A percentile compares a stretch with the other conserved stretches of the same genome.
Conservation (phyloP, 495 filamentous ascomycete genomes). For the Aspergillus saccharolyticus region DNA sequence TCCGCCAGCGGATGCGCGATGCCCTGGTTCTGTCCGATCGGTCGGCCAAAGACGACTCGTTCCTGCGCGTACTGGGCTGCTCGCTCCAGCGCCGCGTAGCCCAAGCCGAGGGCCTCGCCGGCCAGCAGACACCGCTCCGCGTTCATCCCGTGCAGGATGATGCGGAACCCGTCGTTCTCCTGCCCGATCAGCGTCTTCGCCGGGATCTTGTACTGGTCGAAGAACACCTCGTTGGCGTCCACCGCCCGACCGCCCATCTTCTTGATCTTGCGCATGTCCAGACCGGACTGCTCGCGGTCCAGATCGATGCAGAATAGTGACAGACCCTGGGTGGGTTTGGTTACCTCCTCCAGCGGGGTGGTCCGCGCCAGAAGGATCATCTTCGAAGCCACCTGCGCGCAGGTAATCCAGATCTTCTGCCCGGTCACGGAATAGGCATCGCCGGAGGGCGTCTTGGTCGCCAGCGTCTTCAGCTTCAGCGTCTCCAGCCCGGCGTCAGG, state of each 20-base stretch:
- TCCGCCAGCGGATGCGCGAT: conserved; percentile 71
- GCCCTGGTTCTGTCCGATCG: conserved; percentile 71
- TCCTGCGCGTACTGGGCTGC: conserved; percentile 64
- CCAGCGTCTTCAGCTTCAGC: conserved; percentile 58
- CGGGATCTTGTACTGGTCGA: conserved; percentile 64
- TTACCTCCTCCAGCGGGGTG: conserved; percentile 58
- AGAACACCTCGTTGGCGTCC: conserved; percentile 83
- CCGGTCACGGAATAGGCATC: conserved; percentile 60
- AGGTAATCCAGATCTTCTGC: conserved; percentile 83
- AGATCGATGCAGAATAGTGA: conserved; percentile 75
- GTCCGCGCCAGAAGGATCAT: conserved; percentile 78
- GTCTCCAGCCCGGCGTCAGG: conserved; percentile 72
- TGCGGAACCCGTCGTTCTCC: conserved; percentile 70
- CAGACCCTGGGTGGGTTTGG: conserved; percentile 63
- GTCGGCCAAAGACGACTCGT: conserved; percentile 62
- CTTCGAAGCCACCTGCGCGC: conserved; percentile 67
- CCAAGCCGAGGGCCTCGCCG: conserved; percentile 72
- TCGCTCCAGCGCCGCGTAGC: conserved; percentile 63
- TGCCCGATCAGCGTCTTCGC: conserved; percentile 58
- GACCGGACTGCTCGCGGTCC: conserved; percentile 47
- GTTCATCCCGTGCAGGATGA: conserved; percentile 79
- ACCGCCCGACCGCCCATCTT: conserved; percentile 78
- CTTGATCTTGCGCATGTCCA: conserved; percentile 65
- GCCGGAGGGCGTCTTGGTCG: conserved; percentile 39
- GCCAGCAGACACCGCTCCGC: conserved; percentile 73